phyloP scores from a whole-genome alignment of 2,329 filamentous ascomycete species.

The Stemphylium beticola region DNA sequence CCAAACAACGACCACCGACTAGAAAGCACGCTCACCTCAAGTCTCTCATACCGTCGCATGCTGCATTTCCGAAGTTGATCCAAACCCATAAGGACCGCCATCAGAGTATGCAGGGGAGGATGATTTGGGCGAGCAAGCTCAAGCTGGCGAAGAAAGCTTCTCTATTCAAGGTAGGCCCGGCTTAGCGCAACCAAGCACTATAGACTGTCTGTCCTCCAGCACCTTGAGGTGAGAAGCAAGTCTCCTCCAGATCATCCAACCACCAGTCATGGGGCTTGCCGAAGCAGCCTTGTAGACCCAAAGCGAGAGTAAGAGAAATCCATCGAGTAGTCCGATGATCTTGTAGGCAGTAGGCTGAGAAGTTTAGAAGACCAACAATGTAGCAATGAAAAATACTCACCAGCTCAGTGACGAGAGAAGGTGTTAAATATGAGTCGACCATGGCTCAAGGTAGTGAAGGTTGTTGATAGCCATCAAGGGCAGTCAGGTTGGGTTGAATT shows the following conservation, averaged over 20 bases:
- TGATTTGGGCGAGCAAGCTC: not conserved
- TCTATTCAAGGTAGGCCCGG: conserved; percentile 12
- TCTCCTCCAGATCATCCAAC: conserved; percentile 8
- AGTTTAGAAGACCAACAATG: conserved; percentile 1
- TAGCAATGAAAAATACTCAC: not conserved
- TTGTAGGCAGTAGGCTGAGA: conserved; percentile 1
- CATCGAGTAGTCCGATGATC: not conserved
- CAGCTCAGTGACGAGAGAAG: conserved; percentile 7
- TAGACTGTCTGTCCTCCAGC: conserved; percentile 20
- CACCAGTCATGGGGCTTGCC: conserved; percentile 8
- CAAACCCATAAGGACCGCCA: conserved; percentile 11
- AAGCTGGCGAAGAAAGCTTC: too few species aligned
- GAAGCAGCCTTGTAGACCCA: conserved; percentile 8
- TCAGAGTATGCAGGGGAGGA: conserved; percentile 11
- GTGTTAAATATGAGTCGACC: not conserved
- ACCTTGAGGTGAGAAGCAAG: conserved; percentile 4
- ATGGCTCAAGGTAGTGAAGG: conserved; percentile 10
- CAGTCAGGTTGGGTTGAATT: conserved; percentile 1
- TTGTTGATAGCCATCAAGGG: conserved; percentile 7
- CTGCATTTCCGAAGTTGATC: conserved; percentile 18
- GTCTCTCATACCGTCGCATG: conserved; percentile 6
- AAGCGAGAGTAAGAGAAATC: conserved; percentile 4
- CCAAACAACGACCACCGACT: conserved; percentile 2
- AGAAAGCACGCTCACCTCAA: not conserved
- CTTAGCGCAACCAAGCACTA: conserved; percentile 12